These are phyloP conservation scores for Myxozyma mucilagina DNA, from an alignment of 805 yeast species.

Conservation along the genomic window DNA sequence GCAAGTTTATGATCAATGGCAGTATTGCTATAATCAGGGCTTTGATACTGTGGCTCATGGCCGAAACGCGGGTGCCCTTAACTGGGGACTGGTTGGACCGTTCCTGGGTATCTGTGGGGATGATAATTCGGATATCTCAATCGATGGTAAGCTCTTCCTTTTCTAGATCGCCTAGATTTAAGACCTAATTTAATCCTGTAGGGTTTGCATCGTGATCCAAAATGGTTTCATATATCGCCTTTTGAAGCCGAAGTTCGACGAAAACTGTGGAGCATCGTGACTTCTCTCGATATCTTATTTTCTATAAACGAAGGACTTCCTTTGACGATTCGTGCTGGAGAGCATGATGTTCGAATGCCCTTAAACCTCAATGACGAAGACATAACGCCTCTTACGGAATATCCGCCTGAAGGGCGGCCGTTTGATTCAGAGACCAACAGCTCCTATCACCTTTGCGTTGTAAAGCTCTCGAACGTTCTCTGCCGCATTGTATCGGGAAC, in stretches of 20 bases:
- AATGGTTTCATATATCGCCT: constrained; percentile 38
- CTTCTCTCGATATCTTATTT: constrained; percentile 33
- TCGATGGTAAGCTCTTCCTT: constrained; percentile 33
- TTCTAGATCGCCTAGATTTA: neutral
- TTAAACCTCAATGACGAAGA: constrained; percentile 35
- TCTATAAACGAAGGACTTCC: constrained; percentile 40
- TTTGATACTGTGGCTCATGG: constrained; percentile 38
- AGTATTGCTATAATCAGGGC: constrained; percentile 37
- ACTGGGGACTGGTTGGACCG: constrained; percentile 33
- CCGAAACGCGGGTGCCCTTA: constrained; percentile 30
- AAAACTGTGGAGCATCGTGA: constrained; percentile 36
- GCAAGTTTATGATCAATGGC: constrained; percentile 37
- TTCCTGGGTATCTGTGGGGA: constrained; percentile 38
- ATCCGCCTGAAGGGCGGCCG: constrained; percentile 26
- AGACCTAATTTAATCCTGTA: neutral
- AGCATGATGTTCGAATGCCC: constrained; percentile 37
- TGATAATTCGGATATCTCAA: constrained; percentile 38
- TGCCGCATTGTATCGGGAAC: constrained; percentile 26
- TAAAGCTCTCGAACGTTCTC: constrained; percentile 20
- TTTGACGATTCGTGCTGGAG: constrained; percentile 34
- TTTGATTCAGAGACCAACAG: constrained; percentile 30
- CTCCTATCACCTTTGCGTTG: constrained; percentile 32
- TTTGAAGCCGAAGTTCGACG: constrained; percentile 39
- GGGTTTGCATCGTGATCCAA: constrained; percentile 42
- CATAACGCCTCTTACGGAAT: constrained; percentile 28